Percentiles rank a stretch among this genome's conserved stretches.
phyloP scores from a whole-genome alignment of 345 rosid species.

The Diplotaxis tenuifolia region DNA sequence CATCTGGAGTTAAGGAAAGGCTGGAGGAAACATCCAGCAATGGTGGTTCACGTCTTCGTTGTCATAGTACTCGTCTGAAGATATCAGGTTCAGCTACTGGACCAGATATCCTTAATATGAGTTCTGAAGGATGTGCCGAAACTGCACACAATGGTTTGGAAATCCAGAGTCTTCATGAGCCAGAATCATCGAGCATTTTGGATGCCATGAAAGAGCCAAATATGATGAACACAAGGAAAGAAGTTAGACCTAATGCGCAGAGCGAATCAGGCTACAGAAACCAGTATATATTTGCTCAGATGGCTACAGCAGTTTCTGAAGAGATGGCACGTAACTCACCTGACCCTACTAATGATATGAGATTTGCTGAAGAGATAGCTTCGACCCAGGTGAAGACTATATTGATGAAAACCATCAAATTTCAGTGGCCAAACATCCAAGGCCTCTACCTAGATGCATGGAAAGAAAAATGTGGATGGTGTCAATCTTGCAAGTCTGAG shows the following conservation, averaged over 20 bases:
- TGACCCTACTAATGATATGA: slow-evolving; percentile 41
- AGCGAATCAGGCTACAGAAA: slow-evolving; percentile 55
- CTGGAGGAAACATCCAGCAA: slow-evolving; percentile 41
- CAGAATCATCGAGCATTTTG: slow-evolving; percentile 39
- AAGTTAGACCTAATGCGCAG: slow-evolving; percentile 34
- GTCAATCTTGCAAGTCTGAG: slow-evolving; percentile 69
- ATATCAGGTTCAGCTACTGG: slow-evolving; percentile 37
- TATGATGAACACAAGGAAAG: slow-evolving; percentile 32
- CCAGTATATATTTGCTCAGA: slow-evolving; percentile 68
- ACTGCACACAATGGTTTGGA: slow-evolving; percentile 47
- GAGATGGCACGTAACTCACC: slow-evolving; percentile 57
- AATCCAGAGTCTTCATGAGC: slow-evolving; percentile 42
- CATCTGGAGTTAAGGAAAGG: slow-evolving; percentile 38
- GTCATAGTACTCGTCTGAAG: slow-evolving; percentile 31
- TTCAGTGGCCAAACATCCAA: slow-evolving; percentile 56
- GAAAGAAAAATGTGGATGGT: slow-evolving; percentile 97
- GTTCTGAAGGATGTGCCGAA: slow-evolving; percentile 66
- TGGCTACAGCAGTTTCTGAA: slow-evolving; percentile 61
- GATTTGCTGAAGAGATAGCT: slow-evolving; percentile 67
- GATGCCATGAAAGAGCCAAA: slow-evolving; percentile 41
- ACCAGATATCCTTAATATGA: slow-evolving; percentile 40
- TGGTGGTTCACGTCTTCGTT: slow-evolving; percentile 41
- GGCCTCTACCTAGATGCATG: slow-evolving; percentile 40
- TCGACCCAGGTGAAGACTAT: slow-evolving; percentile 72
- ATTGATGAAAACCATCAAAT: slow-evolving; percentile 56